These are phyloP conservation scores for Ceratopteris richardii DNA, from an alignment of 75 land plant genomes.

Conservation along the genomic window DNA sequence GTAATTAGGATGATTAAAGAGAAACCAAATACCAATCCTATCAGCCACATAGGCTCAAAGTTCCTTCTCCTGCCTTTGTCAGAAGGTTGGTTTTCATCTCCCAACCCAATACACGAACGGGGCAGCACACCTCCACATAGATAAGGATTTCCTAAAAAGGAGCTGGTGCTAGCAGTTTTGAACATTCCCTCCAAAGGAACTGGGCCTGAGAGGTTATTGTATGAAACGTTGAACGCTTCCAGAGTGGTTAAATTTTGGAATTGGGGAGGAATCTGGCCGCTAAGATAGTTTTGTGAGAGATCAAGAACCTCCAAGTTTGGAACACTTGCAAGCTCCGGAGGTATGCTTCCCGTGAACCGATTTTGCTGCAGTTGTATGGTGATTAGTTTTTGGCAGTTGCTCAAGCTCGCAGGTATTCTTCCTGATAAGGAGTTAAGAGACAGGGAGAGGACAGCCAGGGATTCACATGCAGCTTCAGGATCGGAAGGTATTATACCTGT, in stretches of 20 bases:
- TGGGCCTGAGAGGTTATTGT: conserved; percentile 61
- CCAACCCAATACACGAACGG: conserved; percentile 21
- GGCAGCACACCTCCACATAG: conserved; percentile 60
- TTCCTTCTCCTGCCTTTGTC: neutral
- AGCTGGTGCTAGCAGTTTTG: conserved; percentile 17
- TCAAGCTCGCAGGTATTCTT: conserved; percentile 32
- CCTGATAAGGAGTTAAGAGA: conserved; percentile 32
- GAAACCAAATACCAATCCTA: conserved; percentile 39
- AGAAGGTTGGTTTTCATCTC: neutral
- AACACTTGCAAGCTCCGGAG: conserved; percentile 29
- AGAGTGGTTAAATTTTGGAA: conserved; percentile 39
- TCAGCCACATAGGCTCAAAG: conserved; percentile 35
- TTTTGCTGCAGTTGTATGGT: conserved; percentile 30
- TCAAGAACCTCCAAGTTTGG: conserved; percentile 17
- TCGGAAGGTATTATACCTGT: conserved; percentile 50
- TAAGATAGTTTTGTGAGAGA: conserved; percentile 20
- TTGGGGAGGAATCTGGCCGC: conserved; percentile 11
- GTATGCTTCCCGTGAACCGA: conserved; percentile 34
- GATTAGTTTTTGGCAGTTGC: conserved; percentile 31
- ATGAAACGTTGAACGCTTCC: conserved; percentile 59
- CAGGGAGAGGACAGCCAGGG: conserved; percentile 27
- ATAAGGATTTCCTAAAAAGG: conserved; percentile 59
- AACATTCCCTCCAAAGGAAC: conserved; percentile 62
- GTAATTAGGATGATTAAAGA: conserved; percentile 25
- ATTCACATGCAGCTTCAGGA: conserved; percentile 11